Conservation (phyloP, 257 asterid genomes). For the Scutellaria barbata region DNA sequence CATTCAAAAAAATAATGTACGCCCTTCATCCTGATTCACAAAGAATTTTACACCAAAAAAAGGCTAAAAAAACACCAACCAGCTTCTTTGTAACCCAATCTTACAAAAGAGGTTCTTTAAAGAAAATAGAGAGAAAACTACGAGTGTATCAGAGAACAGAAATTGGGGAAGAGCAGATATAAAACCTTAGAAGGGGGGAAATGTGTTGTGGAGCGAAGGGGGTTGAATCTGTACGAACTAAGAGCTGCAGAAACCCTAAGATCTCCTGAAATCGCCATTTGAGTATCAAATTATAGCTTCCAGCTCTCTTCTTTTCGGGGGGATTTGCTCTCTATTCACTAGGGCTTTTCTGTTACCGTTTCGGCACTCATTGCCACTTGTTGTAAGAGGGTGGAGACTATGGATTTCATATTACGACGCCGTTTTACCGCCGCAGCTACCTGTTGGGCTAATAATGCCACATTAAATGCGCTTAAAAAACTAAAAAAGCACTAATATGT, state of each 20-base stretch:
- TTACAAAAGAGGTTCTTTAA: neutral
- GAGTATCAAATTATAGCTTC: conserved; percentile 20
- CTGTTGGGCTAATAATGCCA: neutral
- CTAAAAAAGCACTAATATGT: neutral
- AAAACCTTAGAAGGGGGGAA: conserved; percentile 72
- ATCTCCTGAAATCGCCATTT: conserved; percentile 75
- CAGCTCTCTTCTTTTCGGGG: neutral
- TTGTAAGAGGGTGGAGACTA: neutral
- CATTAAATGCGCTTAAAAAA: neutral
- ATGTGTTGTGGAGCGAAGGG: conserved; percentile 49
- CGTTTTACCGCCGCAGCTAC: neutral
- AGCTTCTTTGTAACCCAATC: neutral
- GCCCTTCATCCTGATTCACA: conserved; percentile 17
- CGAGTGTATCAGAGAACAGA: neutral
- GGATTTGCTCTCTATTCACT: conserved; percentile 29
- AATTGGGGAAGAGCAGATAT: conserved; percentile 21
- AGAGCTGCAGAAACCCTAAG: conserved; percentile 76
- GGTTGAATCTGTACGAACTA: conserved; percentile 60
- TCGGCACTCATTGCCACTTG: neutral
- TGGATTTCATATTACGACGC: conserved; percentile 29
- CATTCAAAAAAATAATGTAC: neutral
- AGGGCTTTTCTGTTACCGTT: conserved; percentile 36
- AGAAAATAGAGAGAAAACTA: neutral
- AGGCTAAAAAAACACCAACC: conserved; percentile 4
- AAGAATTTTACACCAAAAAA: conserved; percentile 2